These are phyloP conservation scores for Pseudognaphalium luteoalbum DNA, from an alignment of 129 eudicot species.

Conservation along the genomic window DNA sequence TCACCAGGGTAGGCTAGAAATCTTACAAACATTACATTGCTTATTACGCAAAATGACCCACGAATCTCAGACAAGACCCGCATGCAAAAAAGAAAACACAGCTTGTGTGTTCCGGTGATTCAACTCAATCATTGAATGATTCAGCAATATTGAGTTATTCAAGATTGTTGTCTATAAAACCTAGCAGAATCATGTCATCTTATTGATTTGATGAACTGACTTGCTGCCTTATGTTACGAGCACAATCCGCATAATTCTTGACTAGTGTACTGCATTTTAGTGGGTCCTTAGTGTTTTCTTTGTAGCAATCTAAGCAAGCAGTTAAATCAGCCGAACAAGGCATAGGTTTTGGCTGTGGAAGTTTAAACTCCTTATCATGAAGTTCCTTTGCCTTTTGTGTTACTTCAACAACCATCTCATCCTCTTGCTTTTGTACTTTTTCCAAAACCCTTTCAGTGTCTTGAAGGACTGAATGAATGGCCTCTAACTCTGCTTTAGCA, in stretches of 20 bases:
- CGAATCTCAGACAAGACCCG: too few relatives aligned
- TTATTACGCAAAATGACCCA: too few relatives aligned
- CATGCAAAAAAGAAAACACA: background rate
- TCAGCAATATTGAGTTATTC: slow-evolving; percentile 37
- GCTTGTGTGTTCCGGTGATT: slow-evolving; percentile 19
- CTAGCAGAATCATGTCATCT: slow-evolving; percentile 32
- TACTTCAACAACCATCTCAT: slow-evolving; percentile 65
- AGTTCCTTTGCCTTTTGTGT: slow-evolving; percentile 86
- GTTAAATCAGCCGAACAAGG: slow-evolving; percentile 67
- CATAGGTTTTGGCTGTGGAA: slow-evolving; percentile 68
- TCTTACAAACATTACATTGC: too few relatives aligned
- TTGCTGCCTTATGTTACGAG: slow-evolving; percentile 64
- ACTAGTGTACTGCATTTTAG: slow-evolving; percentile 71
- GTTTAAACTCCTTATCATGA: slow-evolving; percentile 89
- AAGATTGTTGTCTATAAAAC: slow-evolving; percentile 5
- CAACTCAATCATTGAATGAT: slow-evolving; percentile 11
- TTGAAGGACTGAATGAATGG: slow-evolving; percentile 56
- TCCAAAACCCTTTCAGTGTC: slow-evolving; percentile 78
- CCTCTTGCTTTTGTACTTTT: slow-evolving; percentile 66
- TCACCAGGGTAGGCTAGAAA: too few relatives aligned
- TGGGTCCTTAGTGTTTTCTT: slow-evolving; percentile 62
- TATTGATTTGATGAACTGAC: slow-evolving; percentile 39
- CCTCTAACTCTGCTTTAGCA: slow-evolving; percentile 54
- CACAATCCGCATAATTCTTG: slow-evolving; percentile 65
- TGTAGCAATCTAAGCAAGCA: slow-evolving; percentile 77